Evolutionary conservation across 306 rosid genomes (phyloP).

Genomic region (Gastrolobium bilobum): DNA sequence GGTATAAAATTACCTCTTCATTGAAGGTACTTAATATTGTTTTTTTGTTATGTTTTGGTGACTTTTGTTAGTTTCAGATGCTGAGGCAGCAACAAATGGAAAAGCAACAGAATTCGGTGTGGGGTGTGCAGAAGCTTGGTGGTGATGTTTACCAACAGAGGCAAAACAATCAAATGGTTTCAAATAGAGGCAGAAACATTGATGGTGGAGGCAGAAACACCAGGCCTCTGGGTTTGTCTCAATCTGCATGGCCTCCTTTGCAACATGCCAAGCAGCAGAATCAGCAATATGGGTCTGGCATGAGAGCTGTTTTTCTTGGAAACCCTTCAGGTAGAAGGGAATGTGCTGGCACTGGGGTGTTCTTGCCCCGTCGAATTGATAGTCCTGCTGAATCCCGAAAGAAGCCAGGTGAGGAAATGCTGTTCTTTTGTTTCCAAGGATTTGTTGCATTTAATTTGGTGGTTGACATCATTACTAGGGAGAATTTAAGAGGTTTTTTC

Average conservation of each 20-base stretch:
- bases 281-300: constrained; percentile 57
- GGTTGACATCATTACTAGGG: constrained; percentile 22
- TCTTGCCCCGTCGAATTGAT: constrained; percentile 75
- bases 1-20: no score
- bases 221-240: constrained; percentile 57
- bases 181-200: constrained; percentile 49
- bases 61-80: constrained; percentile 57
- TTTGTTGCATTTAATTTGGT: constrained; percentile 7
- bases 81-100: constrained; percentile 68
- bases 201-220: constrained; percentile 43
- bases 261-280: constrained; percentile 59
- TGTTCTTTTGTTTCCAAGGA: background rate
- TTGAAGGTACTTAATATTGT: background rate
- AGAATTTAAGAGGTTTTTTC: background rate
- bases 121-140: constrained; percentile 50
- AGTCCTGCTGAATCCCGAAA: constrained; percentile 54
- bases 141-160: constrained; percentile 46
- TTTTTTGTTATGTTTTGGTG: background rate
- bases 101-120: constrained; percentile 55
- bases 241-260: constrained; percentile 81
- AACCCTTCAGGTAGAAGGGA: constrained; percentile 55
- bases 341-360: constrained; percentile 89
- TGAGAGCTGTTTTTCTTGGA: constrained; percentile 66
- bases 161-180: constrained; percentile 45
- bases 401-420: constrained; percentile 62